Percentiles rank a stretch among this genome's conserved stretches.
Conservation (phyloP, 192 early-diverging fungal species). For the Anaeromyces robustus region DNA sequence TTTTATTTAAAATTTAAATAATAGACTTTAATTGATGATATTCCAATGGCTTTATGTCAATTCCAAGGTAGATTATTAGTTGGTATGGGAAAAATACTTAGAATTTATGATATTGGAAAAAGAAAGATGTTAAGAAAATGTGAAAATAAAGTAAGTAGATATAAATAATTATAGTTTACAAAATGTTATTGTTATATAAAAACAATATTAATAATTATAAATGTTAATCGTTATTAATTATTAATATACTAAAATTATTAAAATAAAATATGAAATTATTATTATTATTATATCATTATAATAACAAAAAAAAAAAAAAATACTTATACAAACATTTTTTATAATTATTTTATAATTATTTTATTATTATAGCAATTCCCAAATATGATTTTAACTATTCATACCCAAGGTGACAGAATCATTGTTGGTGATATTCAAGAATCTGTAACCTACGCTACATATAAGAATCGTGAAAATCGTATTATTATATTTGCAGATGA, state of each 20-base stretch:
- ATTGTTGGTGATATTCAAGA: constrained; percentile 78
- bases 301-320: no score
- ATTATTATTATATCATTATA: no score
- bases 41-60: constrained; percentile 61
- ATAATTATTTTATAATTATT: neutral
- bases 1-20: neutral
- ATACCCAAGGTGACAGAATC: constrained; percentile 67
- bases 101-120: constrained; percentile 86
- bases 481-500: constrained; percentile 91
- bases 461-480: constrained; percentile 53
- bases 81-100: constrained; percentile 68
- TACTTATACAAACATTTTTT: no score
- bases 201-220: neutral
- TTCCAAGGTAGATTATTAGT: constrained; percentile 84
- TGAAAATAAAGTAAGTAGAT: constrained; percentile 47
- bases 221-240: no score
- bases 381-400: constrained; percentile 47
- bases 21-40: constrained; percentile 63
- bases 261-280: no score
- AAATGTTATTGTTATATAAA: no score
- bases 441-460: constrained; percentile 63
- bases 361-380: constrained; percentile 36
- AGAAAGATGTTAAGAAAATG: constrained; percentile 80
- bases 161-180: neutral
- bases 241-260: no score